Evolutionary conservation across 805 yeast species (phyloP).

Genomic region (Starmerella kuoi): DNA sequence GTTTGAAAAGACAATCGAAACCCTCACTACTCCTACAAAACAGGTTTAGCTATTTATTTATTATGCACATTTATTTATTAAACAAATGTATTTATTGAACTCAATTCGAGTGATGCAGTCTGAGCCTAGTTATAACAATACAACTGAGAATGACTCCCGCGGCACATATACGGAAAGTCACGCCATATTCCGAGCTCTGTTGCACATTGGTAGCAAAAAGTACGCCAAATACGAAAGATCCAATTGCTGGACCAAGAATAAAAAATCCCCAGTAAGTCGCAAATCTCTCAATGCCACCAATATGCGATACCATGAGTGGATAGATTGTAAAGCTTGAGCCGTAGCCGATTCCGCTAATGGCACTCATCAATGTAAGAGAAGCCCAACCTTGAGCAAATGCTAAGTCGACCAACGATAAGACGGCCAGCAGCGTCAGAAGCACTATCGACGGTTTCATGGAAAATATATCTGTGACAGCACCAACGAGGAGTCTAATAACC

Average conservation of each 20-base stretch:
- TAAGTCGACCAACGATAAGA: conserved; percentile 24
- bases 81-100: too few relatives aligned
- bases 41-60: not conserved
- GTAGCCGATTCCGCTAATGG: conserved; percentile 55
- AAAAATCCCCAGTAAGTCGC: conserved; percentile 91
- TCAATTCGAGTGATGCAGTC: too few relatives aligned
- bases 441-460: conserved; percentile 28
- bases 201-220: conserved; percentile 58
- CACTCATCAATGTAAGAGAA: conserved; percentile 28
- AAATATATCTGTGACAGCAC: conserved; percentile 54
- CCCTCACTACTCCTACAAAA: not conserved
- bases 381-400: conserved; percentile 30
- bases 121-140: not conserved
- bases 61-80: too few relatives aligned
- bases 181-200: conserved; percentile 3
- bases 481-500: conserved; percentile 50
- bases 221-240: conserved; percentile 56
- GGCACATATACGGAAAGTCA: conserved; percentile 15
- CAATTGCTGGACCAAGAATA: conserved; percentile 79
- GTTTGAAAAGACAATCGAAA: not conserved
- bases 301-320: conserved; percentile 70
- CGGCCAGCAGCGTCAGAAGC: conserved; percentile 26
- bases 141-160: conserved; percentile 10
- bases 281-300: conserved; percentile 79
- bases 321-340: conserved; percentile 78